Base-by-base conservation (phyloP, 1,284 basidiomycete species). In the Spongiforma sp. region DNA sequence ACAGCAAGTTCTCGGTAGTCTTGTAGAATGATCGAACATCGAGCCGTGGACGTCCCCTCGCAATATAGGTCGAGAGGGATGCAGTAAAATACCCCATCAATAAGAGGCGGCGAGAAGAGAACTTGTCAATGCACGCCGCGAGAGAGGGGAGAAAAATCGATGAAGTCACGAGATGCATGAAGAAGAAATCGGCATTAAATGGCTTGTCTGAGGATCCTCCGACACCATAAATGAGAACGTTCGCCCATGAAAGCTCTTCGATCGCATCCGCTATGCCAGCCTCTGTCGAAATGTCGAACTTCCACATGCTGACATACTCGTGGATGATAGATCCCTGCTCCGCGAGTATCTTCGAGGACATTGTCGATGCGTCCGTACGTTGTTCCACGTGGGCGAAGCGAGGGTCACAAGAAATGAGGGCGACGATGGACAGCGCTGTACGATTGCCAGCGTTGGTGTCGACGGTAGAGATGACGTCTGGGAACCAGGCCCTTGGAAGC, bases 281-380 rank as follows among this genome's bases (percentile, higher is more conserved):
- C 73, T 73, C 62, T 11, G 73, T 72, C 2, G 73, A 63, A 26
- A 79, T 71, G 50, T 79, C 76, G 10, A 83, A 76, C 19, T 73
- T 77, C 89, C 88, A 91, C 66, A 82, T 78, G 7, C 78, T 73
- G 15, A 82, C 82, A 60, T 86, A 80, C 24, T 80, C 73, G 11
- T 77, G 71, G 15, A 89, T 73, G 9, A 77, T 72, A 5, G 78
- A 73, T 0, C 82, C 80, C 24, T 80, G 73, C n/a, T 78, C 77
- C 21, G 72, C 65, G 21, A 84, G 63, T 1, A 73, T 69, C 11
- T 72, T 70, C 1, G 67, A 60, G 30, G 71, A 74, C 30, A 74
- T 65, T 11, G 73, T 68, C 19, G 73, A 63, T 3, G 64, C 68
- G 15, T 69, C 66, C 32, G n/a, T 21, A n/a, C n/a, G n/a, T 2